Percentiles rank a stretch among this genome's conserved stretches.
These are phyloP conservation scores for Arthrinium phaeospermum DNA, from an alignment of 2,329 filamentous ascomycete genomes.

Conservation along the genomic window DNA sequence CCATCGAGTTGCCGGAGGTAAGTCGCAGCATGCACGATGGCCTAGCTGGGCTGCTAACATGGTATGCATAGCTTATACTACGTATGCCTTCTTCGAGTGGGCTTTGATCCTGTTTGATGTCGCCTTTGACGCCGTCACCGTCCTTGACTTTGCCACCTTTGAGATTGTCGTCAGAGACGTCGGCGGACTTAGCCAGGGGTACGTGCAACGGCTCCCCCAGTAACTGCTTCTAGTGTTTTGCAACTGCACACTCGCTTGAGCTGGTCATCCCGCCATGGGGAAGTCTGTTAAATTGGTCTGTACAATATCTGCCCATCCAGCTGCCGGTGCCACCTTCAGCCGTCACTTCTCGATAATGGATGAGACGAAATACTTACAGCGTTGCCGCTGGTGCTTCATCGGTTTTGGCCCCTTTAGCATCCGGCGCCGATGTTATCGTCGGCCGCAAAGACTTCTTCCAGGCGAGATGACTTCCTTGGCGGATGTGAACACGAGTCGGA, in stretches of 20 bases:
- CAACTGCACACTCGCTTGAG: slow-evolving; percentile 36
- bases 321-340: no score
- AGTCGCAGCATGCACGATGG: slow-evolving; percentile 38
- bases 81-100: slow-evolving; percentile 98
- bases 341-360: not conserved
- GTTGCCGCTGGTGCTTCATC: not conserved
- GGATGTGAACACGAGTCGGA: not conserved
- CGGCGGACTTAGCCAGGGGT: slow-evolving; percentile 94
- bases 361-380: not conserved
- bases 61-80: slow-evolving; percentile 81
- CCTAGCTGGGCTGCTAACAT: slow-evolving; percentile 24
- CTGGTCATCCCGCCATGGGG: slow-evolving; percentile 22
- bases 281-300: not conserved
- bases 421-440: not conserved
- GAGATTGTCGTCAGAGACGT: slow-evolving; percentile 89
- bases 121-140: slow-evolving; percentile 93
- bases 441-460: not conserved
- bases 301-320: not conserved
- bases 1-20: slow-evolving; percentile 90
- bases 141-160: slow-evolving; percentile 87
- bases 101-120: slow-evolving; percentile 93
- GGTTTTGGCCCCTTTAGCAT: not conserved
- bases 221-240: slow-evolving; percentile 54
- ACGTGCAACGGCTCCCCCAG: slow-evolving; percentile 94
- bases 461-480: not conserved